Evolutionary conservation across 495 filamentous ascomycete genomes (phyloP), one percentile per base, ranked within the genome.

Genomic region (Durotheca rogersii): DNA sequence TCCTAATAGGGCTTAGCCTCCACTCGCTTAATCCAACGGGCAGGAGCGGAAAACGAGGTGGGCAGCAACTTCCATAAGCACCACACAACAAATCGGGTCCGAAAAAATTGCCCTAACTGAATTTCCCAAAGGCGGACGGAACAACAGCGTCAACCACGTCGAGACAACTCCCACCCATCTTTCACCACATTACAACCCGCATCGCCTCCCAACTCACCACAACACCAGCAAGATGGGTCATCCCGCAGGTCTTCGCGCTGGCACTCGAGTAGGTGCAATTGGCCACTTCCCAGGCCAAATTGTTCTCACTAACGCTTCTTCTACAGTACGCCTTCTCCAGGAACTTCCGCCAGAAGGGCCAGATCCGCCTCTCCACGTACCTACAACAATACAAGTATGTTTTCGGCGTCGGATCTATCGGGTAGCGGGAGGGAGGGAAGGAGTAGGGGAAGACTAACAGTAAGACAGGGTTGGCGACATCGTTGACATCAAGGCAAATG

Each of bases 401-500:
- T 51, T 34, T 37, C n/a, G n/a, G n/a, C n/a, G n/a, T n/a, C n/a
- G n/a, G 41, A 47, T 27, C 6, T n/a, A 18, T 25, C 7, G 31
- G 15, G 41, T 49, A 30, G 20, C 12, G 21, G 7, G 7, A 18
- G 38, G 11, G 16, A 19, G 25, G 38, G 37, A 12, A 1, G 35
- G 10, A 33, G n/a, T n/a, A n/a, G n/a, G 29, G 20, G 32, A 40
- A 20, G 6, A 65, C 69, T 76, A 48, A 76, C 68, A 58, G 45
- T 41, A 32, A 31, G 41, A 27, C 37, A 95, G 89, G 73, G 93
- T 98, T 69, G 93, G 91, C 70, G 91, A 96, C 62, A 95, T 96
- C 64, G 91, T 96, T 65, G 91, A 96, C 68, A 85, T 96, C 72
- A 90, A 91, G 76, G 87, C 86, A 64, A 96, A 96, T 78, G 91